Evolutionary conservation across 1,284 basidiomycete species (phyloP), one percentile per base, ranked within the genome.

Genomic region (Sphaerobolus stellatus): DNA sequence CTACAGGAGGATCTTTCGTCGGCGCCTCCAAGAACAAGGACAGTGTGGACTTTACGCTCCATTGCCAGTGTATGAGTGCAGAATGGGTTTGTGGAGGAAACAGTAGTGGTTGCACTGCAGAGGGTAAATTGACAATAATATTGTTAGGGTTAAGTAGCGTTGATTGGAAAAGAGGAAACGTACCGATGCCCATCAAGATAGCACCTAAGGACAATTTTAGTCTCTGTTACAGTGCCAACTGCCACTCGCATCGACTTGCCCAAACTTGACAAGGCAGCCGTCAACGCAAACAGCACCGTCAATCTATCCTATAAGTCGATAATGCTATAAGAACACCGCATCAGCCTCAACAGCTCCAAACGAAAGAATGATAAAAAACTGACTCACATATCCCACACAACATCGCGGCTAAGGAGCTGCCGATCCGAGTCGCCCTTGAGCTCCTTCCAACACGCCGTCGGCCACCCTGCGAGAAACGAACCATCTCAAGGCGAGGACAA

Each of bases 281-380:
- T 86, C 30, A 96, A 75, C 3, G 93, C 93, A 68, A 95, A 95
- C 0, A 94, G 94, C 1, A 97, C 94, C 0, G 94, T 97, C 45
- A 98, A 75, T n/a, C 96, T 96, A 67, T 99, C 96, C 0, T 90
- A 92, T 9, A 98, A 83, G 44, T 96, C 96, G 62, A 98, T 98
- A 59, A 96, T 86, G 51, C 92, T 94, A 64, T n/a, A 14, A 2
- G 53, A 50, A 20, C 7, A 31, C 36, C 20, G 29, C n/a, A 24
- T 53, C 48, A 52, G 28, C 24, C 33, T 38, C n/a, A 25, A 24
- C 27, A 38, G 25, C 3, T 9, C 16, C 34, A n/a, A n/a, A 33
- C n/a, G 9, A 14, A 13, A 9, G 20, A 6, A 27, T 8, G 9
- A 13, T 4, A 27, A 48, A 2, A 4, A 28, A 27, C 20, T 18